Conservation (phyloP, 1,139 yeast species). For the Torulaspora globosa region DNA sequence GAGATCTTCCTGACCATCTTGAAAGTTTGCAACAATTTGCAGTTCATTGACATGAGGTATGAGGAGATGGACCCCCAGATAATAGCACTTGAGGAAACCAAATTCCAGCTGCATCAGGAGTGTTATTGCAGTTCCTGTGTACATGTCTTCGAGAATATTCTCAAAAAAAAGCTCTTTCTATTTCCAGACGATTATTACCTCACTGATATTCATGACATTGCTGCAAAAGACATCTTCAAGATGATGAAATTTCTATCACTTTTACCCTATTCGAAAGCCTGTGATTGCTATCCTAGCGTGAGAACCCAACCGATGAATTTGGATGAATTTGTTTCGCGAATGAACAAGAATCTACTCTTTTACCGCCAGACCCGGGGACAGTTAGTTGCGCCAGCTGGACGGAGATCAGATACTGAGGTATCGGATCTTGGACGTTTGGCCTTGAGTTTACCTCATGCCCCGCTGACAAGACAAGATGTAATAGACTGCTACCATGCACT, state of each 20-base stretch:
- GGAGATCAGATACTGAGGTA: conserved; percentile 12
- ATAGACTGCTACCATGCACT: conserved; percentile 38
- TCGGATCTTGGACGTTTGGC: conserved; percentile 14
- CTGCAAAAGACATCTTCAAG: conserved; percentile 38
- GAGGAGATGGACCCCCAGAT: conserved; percentile 38
- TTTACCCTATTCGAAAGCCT: conserved; percentile 42
- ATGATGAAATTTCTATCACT: conserved; percentile 37
- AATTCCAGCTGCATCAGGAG: conserved; percentile 34
- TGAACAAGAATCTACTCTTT: conserved; percentile 30
- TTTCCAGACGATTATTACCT: conserved; percentile 32
- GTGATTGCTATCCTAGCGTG: conserved; percentile 42
- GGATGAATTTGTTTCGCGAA: conserved; percentile 34
- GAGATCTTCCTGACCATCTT: conserved; percentile 37
- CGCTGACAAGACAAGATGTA: conserved; percentile 36
- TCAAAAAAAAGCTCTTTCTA: conserved; percentile 35
- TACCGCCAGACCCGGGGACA: conserved; percentile 31
- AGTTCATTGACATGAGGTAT: conserved; percentile 40
- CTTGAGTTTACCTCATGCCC: conserved; percentile 29
- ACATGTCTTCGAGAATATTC: conserved; percentile 32
- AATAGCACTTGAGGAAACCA: conserved; percentile 30
- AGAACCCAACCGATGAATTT: conserved; percentile 40
- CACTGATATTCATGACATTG: conserved; percentile 33
- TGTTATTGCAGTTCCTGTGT: conserved; percentile 36
- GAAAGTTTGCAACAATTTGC: conserved; percentile 35
- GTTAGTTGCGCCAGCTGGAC: conserved; percentile 15